phyloP scores from a whole-genome alignment of 768 basidiomycete species.

The Boletus reticuloceps region DNA sequence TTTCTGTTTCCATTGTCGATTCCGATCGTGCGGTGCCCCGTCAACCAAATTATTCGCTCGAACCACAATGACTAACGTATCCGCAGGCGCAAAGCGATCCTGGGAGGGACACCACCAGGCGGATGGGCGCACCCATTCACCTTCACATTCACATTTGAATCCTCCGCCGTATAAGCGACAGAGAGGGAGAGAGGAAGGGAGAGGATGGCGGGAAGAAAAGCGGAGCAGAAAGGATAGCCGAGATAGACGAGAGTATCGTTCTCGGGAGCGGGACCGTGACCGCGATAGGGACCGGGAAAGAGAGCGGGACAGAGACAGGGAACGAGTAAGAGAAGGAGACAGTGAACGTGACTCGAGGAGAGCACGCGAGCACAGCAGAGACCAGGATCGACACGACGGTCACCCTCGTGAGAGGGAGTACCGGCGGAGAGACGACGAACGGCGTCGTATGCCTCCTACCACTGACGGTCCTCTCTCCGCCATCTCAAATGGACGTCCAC shows the following conservation, averaged over 20 bases:
- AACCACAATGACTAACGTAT: conserved; percentile 70
- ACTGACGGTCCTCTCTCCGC: conserved; percentile 4
- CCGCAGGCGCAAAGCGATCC: conserved; percentile 81
- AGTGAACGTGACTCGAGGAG: conserved; percentile 38
- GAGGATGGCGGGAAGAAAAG: conserved; percentile 67
- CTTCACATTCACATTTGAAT: conserved; percentile 8
- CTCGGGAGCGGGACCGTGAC: conserved; percentile 35
- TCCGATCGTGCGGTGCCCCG: conserved; percentile 77
- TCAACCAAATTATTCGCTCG: conserved; percentile 51
- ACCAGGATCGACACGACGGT: conserved; percentile 28
- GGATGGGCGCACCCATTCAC: conserved; percentile 23
- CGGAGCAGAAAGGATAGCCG: conserved; percentile 35
- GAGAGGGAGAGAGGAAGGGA: conserved; percentile 50
- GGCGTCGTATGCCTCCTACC: conserved; percentile 18
- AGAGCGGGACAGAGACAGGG: conserved; percentile 28
- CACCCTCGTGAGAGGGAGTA: conserved; percentile 18
- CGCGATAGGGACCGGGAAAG: conserved; percentile 33
- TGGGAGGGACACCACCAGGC: conserved; percentile 55
- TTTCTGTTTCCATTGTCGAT: conserved; percentile 9
- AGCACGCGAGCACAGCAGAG: conserved; percentile 26
- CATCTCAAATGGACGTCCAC: conserved; percentile 22
- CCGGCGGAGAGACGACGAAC: conserved; percentile 33
- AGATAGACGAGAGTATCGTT: conserved; percentile 35
- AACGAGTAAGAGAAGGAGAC: conserved; percentile 37
- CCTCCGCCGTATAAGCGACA: conserved; percentile 46